These are phyloP conservation scores for Botryobasidium botryosum DNA, from an alignment of 768 basidiomycete genomes.

Conservation along the genomic window DNA sequence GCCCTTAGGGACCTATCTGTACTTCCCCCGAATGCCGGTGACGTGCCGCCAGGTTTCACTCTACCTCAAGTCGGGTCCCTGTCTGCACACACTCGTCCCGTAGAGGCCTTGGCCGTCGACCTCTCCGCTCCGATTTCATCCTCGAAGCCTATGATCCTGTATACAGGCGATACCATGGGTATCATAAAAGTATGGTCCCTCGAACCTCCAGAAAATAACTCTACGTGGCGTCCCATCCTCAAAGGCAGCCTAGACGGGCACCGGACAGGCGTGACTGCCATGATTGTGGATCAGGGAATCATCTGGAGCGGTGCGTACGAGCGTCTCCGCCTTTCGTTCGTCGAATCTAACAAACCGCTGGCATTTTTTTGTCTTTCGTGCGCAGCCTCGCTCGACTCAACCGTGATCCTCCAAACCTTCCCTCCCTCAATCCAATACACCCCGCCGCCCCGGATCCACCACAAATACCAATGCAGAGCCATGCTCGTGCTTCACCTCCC, in stretches of 20 bases:
- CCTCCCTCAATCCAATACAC: slow-evolving; percentile 5
- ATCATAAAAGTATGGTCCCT: slow-evolving; percentile 69
- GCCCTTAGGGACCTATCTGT: slow-evolving; percentile 12
- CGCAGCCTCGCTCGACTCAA: slow-evolving; percentile 78
- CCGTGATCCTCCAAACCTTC: slow-evolving; percentile 34
- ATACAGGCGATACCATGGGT: slow-evolving; percentile 88
- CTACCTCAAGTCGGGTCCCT: slow-evolving; percentile 39
- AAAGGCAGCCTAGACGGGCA: slow-evolving; percentile 49
- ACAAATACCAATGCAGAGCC: no score
- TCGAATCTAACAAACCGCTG: background rate
- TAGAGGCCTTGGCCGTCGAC: slow-evolving; percentile 57
- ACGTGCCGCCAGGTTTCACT: background rate
- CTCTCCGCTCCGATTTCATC: slow-evolving; percentile 25
- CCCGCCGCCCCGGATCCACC: slow-evolving; percentile 22
- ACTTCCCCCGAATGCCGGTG: background rate
- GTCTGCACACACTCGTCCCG: slow-evolving; percentile 74
- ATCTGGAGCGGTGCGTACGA: slow-evolving; percentile 68
- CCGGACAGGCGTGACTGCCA: slow-evolving; percentile 67
- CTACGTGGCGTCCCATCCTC: slow-evolving; percentile 35
- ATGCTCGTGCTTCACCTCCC: slow-evolving; percentile 62
- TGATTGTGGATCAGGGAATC: slow-evolving; percentile 46
- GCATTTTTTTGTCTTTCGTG: background rate
- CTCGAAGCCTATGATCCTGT: slow-evolving; percentile 30
- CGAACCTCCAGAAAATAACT: slow-evolving; percentile 26
- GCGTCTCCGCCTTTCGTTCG: background rate